Percentiles rank a stretch among this genome's conserved stretches.
These are phyloP conservation scores for Penicillium sp. DNA, from an alignment of 2,329 filamentous ascomycete genomes.

Conservation along the genomic window DNA sequence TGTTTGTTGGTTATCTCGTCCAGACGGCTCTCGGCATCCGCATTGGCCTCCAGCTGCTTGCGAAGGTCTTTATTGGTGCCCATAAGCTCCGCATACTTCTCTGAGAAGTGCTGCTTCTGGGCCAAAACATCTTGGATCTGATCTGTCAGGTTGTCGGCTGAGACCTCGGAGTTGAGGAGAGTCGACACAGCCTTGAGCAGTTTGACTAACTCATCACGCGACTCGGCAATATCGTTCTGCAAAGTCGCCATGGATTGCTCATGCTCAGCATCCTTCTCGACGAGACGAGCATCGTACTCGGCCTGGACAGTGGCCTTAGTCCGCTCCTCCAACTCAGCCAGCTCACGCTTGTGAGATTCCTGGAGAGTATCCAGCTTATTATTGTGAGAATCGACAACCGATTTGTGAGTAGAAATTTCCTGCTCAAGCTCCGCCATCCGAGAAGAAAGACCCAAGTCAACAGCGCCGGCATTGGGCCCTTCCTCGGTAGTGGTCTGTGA, in stretches of 20 bases:
- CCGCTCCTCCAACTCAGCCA: constrained; percentile 41
- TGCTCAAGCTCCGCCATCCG: constrained; percentile 56
- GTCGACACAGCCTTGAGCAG: constrained; percentile 59
- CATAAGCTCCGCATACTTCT: constrained; percentile 43
- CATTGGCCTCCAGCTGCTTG: constrained; percentile 37
- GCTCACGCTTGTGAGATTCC: constrained; percentile 49
- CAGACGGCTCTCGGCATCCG: constrained; percentile 36
- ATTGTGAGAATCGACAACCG: constrained; percentile 54
- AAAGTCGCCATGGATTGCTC: constrained; percentile 58
- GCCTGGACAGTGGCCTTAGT: constrained; percentile 36
- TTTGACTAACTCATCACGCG: constrained; percentile 64
- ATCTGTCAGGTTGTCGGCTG: constrained; percentile 56
- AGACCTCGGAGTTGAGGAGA: constrained; percentile 49
- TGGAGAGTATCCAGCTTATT: constrained; percentile 53
- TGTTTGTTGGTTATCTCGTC: constrained; percentile 41
- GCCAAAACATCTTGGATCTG: constrained; percentile 57
- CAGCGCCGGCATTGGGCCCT: constrained; percentile 49
- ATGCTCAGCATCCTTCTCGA: constrained; percentile 58
- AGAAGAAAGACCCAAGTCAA: constrained; percentile 36
- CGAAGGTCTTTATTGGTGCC: constrained; percentile 40
- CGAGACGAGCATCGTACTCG: constrained; percentile 36
- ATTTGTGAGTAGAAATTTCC: constrained; percentile 56
- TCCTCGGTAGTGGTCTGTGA: constrained; percentile 62
- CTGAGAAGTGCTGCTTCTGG: constrained; percentile 43
- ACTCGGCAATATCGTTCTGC: constrained; percentile 61